Base-by-base conservation (phyloP, 202 grass and related monocot species). In the Schoenoplectus triqueter region DNA sequence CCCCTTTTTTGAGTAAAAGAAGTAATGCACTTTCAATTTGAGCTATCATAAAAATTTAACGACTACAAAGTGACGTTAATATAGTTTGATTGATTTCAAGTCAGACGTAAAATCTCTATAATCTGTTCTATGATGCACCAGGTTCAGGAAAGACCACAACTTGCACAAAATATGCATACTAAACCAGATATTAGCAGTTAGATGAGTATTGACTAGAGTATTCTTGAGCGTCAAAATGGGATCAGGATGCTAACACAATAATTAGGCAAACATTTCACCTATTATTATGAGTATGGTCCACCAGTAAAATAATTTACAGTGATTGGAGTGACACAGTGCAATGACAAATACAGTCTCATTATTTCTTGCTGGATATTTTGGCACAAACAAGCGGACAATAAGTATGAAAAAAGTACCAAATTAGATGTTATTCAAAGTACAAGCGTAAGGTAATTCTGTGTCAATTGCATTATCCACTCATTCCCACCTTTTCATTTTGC, bases 61-160 rank as follows among this genome's bases (percentile, higher is more conserved):
- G 0, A 15, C 52, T 20, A n/a, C 73, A 78, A 49, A 49, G 47
- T 49, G 55, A 57, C 14, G 55, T 57, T 57, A 13, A 57, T 14
- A 14, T 31, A 31, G 31, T 31, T 31, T 31, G 31, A 31, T 31
- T 57, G 62, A 6, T 64, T 64, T 21, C 62, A 21, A 21, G 3
- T 57, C 55, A 14, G 10, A 13, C 11, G 13, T 15, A 14, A 57
- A 14, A 14, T 57, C 9, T 3, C 14, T 57, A 14, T 57, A 14
- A 11, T 64, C 62, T 64, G 18, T 64, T 75, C 73, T 83, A 4
- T 63, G 55, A 60, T 69, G 10, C 0, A 22, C 88, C 57, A 94
- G 94, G 94, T 88, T 94, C 92, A 66, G 92, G 92, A 89, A 94
- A 94, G 89, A 97, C 92, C 3, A 95, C 92, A 64, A 93, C 95